Conservation (phyloP, 2,329 filamentous ascomycete genomes). For the Fusarium stilboides region DNA sequence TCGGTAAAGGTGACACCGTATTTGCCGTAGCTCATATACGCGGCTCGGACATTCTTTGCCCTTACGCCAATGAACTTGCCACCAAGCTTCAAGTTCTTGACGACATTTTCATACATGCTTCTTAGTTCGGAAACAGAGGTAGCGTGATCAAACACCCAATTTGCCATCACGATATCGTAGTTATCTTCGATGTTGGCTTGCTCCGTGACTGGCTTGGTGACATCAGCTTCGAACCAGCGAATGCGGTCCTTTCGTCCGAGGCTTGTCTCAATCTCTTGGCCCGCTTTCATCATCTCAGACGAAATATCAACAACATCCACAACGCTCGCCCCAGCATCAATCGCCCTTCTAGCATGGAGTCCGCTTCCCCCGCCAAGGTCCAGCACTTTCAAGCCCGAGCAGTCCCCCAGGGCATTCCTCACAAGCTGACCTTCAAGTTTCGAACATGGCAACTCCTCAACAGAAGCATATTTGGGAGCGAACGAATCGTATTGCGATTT, state of each 20-base stretch:
- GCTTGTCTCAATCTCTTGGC: background rate
- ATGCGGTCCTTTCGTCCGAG: background rate
- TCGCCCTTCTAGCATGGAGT: constrained; percentile 2
- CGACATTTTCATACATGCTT: constrained; percentile 8
- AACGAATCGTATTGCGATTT: constrained; percentile 13
- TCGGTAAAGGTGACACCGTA: background rate
- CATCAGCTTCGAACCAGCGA: constrained; percentile 8
- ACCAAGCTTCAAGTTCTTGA: background rate
- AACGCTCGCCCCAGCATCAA: background rate
- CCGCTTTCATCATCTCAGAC: background rate
- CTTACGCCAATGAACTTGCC: background rate
- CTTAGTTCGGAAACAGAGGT: background rate
- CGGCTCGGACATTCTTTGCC: background rate
- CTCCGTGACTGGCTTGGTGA: constrained; percentile 1
- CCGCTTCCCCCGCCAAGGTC: constrained; percentile 7
- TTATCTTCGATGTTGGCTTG: background rate
- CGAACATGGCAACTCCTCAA: constrained; percentile 8
- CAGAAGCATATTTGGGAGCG: constrained; percentile 12
- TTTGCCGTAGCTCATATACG: background rate
- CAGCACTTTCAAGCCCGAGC: background rate
- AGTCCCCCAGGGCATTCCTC: background rate
- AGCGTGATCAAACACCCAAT: constrained; percentile 10
- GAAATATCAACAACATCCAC: constrained; percentile 9
- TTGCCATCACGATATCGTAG: constrained; percentile 2
- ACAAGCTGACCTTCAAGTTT: constrained; percentile 3